Evolutionary conservation across 2,329 filamentous ascomycete genomes (phyloP).

Genomic region (Nigrograna mackinnonii): DNA sequence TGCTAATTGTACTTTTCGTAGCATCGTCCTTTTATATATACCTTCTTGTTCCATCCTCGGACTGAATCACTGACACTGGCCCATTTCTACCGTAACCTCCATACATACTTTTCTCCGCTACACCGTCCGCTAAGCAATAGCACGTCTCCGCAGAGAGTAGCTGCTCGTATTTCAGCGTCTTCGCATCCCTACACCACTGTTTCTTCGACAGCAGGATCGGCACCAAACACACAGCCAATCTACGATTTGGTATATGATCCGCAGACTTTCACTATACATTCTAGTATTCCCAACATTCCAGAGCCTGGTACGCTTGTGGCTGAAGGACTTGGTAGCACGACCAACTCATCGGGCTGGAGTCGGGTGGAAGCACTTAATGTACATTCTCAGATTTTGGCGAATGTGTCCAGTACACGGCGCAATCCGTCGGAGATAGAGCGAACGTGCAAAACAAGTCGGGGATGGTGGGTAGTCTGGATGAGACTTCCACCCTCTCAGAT

Average conservation of each 20-base stretch:
- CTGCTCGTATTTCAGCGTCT: conserved; percentile 44
- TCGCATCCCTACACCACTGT: conserved; percentile 39
- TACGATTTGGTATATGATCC: conserved; percentile 67
- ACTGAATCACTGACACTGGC: conserved; percentile 57
- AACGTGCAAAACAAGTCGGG: conserved; percentile 65
- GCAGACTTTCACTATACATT: conserved; percentile 59
- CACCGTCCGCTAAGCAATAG: conserved; percentile 48
- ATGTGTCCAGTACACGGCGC: conserved; percentile 55
- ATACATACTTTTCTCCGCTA: conserved; percentile 55
- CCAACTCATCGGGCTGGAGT: conserved; percentile 44
- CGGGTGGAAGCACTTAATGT: conserved; percentile 65
- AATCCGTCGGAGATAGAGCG: conserved; percentile 56
- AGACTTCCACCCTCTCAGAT: conserved; percentile 45
- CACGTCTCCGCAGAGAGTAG: conserved; percentile 46
- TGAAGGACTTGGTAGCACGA: conserved; percentile 35
- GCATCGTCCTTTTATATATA: conserved; percentile 75
- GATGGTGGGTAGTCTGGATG: conserved; percentile 71
- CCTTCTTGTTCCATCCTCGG: conserved; percentile 69
- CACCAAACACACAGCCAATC: conserved; percentile 48
- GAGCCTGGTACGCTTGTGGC: conserved; percentile 50
- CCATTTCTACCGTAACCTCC: conserved; percentile 53
- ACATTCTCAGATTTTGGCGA: conserved; percentile 63
- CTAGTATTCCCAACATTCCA: conserved; percentile 67
- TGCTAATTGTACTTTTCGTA: conserved; percentile 8
- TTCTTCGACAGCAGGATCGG: conserved; percentile 32